Evolutionary conservation across 768 basidiomycete species (phyloP), one percentile per base, ranked within the genome.

Genomic region (Termitomyces sp.): DNA sequence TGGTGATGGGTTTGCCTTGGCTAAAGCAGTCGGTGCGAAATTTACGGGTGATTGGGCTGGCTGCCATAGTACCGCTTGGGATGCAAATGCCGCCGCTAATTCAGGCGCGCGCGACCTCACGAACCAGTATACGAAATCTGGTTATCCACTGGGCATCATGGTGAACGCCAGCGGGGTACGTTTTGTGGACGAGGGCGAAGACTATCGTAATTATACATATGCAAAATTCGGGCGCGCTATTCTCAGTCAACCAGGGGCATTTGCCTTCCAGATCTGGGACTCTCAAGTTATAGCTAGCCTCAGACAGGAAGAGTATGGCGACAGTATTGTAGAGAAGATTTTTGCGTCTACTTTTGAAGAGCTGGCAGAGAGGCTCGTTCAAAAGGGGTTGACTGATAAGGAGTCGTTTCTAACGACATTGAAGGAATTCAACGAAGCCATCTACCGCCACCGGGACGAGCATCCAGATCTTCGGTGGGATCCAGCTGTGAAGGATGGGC

Each of bases 1-100:
- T 47, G 85, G 87, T 18, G 87, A 88, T 61, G 83, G 84, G 0
- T 78, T 88, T 58, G 61, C 68, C 40, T 73, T 88, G 59, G 86
- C 84, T 1, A 63, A 70, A 26, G 67, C 70, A 8, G 57, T 81
- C 32, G 82, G 85, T 6, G 85, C 83, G 18, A 75, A 76, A 53
- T 71, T 83, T n/a, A 69, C 72, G 0, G 86, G 86, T n/a, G 84
- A 88, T 70, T 88, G 84, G 81, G 66, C 63, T 48, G 81, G 85
- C n/a, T 89, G 87, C 61, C 87, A 88, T 63, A 85, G 83, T 58
- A 87, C 86, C 5, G 81, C 80, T 64, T 88, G 87, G 87, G 87
- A 87, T 63, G 83, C 83, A 18, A 77, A 86, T 62, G 82, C 85
- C 1, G 71, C 78, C 1, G 58, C 68, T 20, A 71, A 82, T 33